Evolutionary conservation across 768 basidiomycete genomes (phyloP), one percentile per base, ranked within the genome.

Genomic region (Phallus indusiatus): DNA sequence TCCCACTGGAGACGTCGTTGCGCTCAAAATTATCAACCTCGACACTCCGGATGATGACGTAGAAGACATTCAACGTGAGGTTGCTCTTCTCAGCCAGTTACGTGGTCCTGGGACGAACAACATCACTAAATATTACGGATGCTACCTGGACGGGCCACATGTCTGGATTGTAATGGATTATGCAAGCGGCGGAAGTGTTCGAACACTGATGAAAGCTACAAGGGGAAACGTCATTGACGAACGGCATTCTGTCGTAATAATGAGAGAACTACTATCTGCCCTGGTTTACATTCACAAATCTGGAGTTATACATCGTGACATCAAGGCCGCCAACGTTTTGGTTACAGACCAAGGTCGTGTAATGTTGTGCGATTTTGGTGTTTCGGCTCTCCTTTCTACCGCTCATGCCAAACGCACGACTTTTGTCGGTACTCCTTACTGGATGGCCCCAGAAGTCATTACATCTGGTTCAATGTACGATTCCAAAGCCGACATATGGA

Each of bases 121-220:
- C 60, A 83, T 96, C 67, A 97, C 90, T 21, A 82, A 90, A 66
- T 99, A 99, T 75, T 96, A 86, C 72, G 95, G 93, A n/a, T 96
- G 93, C 73, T 86, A 90, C 73, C 80, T 96, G 68, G 89, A 95
- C 67, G 94, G 94, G 0, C 90, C 93, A 28, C 88, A 91, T 53
- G 92, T 99, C 10, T 99, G 96, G 94, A 98, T 99, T 65, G 91
- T 87, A 37, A 99, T 99, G 96, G 96, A 99, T 70, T 85, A 86
- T 66, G 96, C 96, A 9, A 86, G 93, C 62, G 95, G 95, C 5
- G 96, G 96, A 7, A 94, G 91, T 68, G 91, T 97, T 6, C 78
- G 90, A 50, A 89, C 92, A 1, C 78, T 99, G 64, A 94, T 96
- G 85, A 93, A 96, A 70, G 86, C 90, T 0, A 82, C 84, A 62